Evolutionary conservation across 768 basidiomycete genomes (phyloP).

Genomic region (Mycena kentingensis): DNA sequence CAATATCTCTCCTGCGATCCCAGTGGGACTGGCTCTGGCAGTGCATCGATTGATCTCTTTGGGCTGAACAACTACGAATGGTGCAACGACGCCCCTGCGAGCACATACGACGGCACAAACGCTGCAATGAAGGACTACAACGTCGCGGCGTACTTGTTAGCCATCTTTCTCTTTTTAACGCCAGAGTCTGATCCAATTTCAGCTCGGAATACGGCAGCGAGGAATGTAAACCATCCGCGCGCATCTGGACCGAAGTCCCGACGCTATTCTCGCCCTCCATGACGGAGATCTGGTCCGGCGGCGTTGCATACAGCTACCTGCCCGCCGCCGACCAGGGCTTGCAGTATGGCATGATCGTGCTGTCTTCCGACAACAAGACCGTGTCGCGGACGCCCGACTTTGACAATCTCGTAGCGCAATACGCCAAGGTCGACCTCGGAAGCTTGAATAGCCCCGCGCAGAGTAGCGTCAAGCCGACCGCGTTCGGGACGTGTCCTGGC

Average conservation of each 20-base stretch:
- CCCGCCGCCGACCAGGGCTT: conserved; percentile 73
- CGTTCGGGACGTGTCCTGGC: conserved; percentile 67
- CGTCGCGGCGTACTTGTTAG: too few species aligned
- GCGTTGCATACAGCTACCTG: conserved; percentile 89
- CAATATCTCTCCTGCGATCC: too few species aligned
- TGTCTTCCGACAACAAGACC: conserved; percentile 63
- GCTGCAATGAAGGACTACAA: too few species aligned
- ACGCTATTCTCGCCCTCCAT: conserved; percentile 76
- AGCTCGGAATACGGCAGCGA: conserved; percentile 16
- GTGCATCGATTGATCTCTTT: too few species aligned
- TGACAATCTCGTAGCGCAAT: conserved; percentile 61
- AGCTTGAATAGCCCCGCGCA: conserved; percentile 63
- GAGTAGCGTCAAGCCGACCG: conserved; percentile 42
- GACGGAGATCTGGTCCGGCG: conserved; percentile 83
- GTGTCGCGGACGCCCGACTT: conserved; percentile 77
- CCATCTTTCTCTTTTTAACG: neutral
- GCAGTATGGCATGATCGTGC: conserved; percentile 82
- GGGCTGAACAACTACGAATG: too few species aligned
- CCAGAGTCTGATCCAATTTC: too few species aligned
- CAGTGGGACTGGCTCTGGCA: too few species aligned
- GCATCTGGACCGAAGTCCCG: conserved; percentile 77
- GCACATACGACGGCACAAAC: too few species aligned
- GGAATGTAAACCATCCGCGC: conserved; percentile 39
- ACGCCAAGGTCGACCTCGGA: conserved; percentile 51
- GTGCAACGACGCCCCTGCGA: too few species aligned